Conservation (phyloP, 2,329 filamentous ascomycete genomes). For the Aciculosporium take region DNA sequence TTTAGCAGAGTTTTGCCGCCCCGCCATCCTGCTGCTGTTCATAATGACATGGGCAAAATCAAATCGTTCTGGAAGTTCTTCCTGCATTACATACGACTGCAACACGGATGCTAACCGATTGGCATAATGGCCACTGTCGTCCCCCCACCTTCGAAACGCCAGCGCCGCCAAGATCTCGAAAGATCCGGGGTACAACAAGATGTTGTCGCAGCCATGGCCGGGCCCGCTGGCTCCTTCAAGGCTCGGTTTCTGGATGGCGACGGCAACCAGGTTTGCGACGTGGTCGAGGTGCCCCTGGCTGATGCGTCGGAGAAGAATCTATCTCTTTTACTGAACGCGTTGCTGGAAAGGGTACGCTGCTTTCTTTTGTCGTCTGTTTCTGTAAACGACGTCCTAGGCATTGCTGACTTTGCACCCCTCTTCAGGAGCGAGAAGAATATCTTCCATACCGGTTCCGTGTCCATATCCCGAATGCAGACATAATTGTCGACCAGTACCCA, state of each 20-base stretch:
- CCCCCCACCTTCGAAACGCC: constrained; percentile 79
- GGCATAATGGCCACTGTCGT: constrained; percentile 59
- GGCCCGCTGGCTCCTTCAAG: constrained; percentile 61
- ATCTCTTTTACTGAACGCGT: constrained; percentile 70
- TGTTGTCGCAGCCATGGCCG: constrained; percentile 51
- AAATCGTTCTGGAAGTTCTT: neutral
- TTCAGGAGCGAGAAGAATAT: constrained; percentile 40
- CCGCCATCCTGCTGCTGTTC: constrained; percentile 1
- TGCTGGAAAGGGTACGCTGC: constrained; percentile 53
- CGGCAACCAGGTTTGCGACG: constrained; percentile 55
- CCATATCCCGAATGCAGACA: constrained; percentile 38
- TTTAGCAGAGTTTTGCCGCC: constrained; percentile 13
- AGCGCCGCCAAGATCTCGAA: constrained; percentile 61
- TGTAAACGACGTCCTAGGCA: no score
- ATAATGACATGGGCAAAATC: neutral
- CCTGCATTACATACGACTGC: neutral
- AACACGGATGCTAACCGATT: neutral
- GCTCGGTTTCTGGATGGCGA: constrained; percentile 79
- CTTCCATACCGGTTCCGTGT: constrained; percentile 49
- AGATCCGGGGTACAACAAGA: constrained; percentile 62
- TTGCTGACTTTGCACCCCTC: no score
- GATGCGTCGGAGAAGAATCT: constrained; percentile 83
- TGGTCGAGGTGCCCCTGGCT: constrained; percentile 61
- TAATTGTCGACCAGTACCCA: constrained; percentile 42
- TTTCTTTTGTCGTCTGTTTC: no score